These are phyloP conservation scores for Saccharomyces hybrid DNA, from an alignment of 1,139 yeast genomes.

Conservation along the genomic window DNA sequence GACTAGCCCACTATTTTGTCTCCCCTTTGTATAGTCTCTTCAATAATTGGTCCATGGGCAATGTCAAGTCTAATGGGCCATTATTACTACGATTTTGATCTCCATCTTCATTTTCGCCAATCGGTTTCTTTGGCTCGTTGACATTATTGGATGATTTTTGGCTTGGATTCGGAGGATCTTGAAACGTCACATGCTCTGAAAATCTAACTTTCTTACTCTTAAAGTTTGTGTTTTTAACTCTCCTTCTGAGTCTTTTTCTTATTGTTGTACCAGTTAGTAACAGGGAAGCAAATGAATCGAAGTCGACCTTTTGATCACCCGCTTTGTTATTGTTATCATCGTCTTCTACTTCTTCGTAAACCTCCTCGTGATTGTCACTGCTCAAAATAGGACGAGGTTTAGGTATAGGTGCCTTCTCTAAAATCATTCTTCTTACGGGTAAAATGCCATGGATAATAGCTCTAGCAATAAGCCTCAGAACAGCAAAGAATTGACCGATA, in stretches of 20 bases:
- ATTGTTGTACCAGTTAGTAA: conserved; percentile 58
- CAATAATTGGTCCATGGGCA: conserved; percentile 69
- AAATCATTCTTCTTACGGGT: conserved; percentile 47
- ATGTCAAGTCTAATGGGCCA: conserved; percentile 44
- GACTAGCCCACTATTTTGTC: conserved; percentile 24
- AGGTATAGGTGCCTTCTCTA: conserved; percentile 51
- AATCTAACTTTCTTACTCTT: conserved; percentile 57
- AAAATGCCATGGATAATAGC: conserved; percentile 35
- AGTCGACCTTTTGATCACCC: conserved; percentile 40
- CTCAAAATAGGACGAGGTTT: conserved; percentile 61
- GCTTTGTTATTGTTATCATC: conserved; percentile 10
- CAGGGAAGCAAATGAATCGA: conserved; percentile 69
- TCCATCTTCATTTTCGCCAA: conserved; percentile 7
- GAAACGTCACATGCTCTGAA: conserved; percentile 49
- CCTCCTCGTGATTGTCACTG: conserved; percentile 34
- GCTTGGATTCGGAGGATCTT: conserved; percentile 19
- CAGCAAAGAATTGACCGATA: conserved; percentile 71
- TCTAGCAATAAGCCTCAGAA: conserved; percentile 58
- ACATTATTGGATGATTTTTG: conserved; percentile 3
- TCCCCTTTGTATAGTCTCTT: conserved; percentile 36
- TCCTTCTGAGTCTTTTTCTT: conserved; percentile 32
- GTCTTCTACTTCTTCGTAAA: conserved; percentile 28
- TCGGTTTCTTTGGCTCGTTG: conserved; percentile 3
- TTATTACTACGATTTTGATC: conserved; percentile 2
- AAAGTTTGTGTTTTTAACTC: conserved; percentile 30